Percentiles rank a stretch among this genome's conserved stretches.
These are phyloP conservation scores for Glomus cerebriforme DNA, from an alignment of 192 early-diverging fungal genomes.

Conservation along the genomic window DNA sequence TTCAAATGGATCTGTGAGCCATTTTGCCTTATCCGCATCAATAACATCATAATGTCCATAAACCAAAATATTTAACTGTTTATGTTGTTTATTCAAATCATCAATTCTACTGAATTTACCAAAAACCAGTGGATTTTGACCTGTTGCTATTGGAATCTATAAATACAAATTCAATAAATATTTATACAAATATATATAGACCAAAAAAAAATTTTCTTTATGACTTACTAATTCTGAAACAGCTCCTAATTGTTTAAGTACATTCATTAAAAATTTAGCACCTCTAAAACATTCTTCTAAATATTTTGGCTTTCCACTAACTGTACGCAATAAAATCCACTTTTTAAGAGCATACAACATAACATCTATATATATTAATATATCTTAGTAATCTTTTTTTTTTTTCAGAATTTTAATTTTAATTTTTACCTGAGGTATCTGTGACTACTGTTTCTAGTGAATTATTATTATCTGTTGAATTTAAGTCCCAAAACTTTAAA, in stretches of 20 bases:
- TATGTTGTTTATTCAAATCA: conserved; percentile 25
- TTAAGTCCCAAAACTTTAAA: too few species aligned
- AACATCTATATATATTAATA: conserved; percentile 46
- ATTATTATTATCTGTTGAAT: conserved; percentile 32
- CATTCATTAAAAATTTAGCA: conserved; percentile 69
- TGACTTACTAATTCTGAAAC: conserved; percentile 41
- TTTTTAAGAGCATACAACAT: conserved; percentile 65
- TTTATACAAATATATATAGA: neutral
- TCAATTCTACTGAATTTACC: conserved; percentile 55
- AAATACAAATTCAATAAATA: neutral
- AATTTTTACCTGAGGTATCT: too few species aligned
- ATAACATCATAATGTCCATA: conserved; percentile 88
- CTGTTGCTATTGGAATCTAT: conserved; percentile 60
- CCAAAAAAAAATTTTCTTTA: neutral
- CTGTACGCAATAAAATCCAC: conserved; percentile 70
- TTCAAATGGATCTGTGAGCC: conserved; percentile 67
- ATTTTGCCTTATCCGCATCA: conserved; percentile 65
- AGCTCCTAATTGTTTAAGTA: conserved; percentile 70
- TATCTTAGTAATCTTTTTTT: too few species aligned
- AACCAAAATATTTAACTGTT: conserved; percentile 55
- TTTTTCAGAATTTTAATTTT: too few species aligned
- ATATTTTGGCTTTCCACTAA: conserved; percentile 66
- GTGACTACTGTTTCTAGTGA: neutral
- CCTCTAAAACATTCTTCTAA: conserved; percentile 72
- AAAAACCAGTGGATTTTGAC: conserved; percentile 72